A percentile compares a stretch with the other conserved stretches of the same genome.
Conservation (phyloP, 2,329 filamentous ascomycete species). For the Talaromyces sp. region DNA sequence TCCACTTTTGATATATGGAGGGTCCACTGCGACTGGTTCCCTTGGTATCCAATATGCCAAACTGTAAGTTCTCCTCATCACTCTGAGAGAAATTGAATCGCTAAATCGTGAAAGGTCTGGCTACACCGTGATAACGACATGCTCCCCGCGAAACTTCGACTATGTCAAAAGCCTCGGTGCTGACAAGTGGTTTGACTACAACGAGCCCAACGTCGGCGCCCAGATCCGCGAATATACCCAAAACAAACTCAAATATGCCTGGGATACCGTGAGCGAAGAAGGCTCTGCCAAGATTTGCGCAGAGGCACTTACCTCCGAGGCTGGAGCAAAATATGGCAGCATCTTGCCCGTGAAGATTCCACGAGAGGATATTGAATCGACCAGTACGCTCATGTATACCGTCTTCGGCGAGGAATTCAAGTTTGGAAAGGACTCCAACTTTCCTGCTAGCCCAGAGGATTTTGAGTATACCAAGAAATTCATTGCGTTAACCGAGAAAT, state of each 20-base stretch:
- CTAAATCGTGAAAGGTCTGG: not conserved
- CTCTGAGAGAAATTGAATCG: too few relatives aligned
- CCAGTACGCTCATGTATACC: slow-evolving; percentile 23
- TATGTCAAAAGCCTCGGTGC: slow-evolving; percentile 36
- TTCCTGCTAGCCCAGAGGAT: slow-evolving; percentile 6
- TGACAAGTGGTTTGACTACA: slow-evolving; percentile 37
- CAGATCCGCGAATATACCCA: slow-evolving; percentile 33
- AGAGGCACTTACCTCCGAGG: slow-evolving; percentile 18
- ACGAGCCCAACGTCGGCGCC: slow-evolving; percentile 29
- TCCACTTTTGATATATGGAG: slow-evolving; percentile 41
- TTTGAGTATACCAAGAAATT: slow-evolving; percentile 33
- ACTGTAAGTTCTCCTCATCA: slow-evolving; percentile 25
- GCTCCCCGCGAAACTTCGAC: slow-evolving; percentile 33
- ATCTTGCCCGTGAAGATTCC: slow-evolving; percentile 20
- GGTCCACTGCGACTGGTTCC: slow-evolving; percentile 38
- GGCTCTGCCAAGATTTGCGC: slow-evolving; percentile 32
- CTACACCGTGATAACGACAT: slow-evolving; percentile 35
- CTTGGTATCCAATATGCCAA: slow-evolving; percentile 43
- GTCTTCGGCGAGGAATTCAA: slow-evolving; percentile 25
- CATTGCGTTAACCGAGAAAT: slow-evolving; percentile 34
- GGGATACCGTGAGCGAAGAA: slow-evolving; percentile 29
- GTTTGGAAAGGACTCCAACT: not conserved
- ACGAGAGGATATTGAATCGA: slow-evolving; percentile 17
- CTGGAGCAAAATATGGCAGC: slow-evolving; percentile 13
- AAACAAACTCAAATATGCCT: slow-evolving; percentile 33